Conservation (phyloP, 371 early-diverging fungal genomes). For the Apophysomyces elegans region DNA sequence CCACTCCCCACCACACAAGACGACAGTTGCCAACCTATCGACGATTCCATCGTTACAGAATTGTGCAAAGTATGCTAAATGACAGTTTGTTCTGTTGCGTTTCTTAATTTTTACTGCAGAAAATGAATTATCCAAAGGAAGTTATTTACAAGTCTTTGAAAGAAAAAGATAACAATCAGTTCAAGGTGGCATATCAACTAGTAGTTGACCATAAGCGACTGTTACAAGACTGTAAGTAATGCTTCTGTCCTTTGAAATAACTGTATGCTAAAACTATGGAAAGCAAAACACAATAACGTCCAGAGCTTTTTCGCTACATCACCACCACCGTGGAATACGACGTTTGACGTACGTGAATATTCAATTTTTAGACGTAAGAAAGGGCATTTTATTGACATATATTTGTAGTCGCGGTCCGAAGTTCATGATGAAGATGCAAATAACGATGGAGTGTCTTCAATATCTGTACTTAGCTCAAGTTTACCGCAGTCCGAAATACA, state of each 20-base stretch:
- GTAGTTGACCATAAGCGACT: constrained; percentile 84
- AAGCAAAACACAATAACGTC: constrained; percentile 53
- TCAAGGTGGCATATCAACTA: constrained; percentile 94
- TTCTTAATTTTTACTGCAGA: constrained; percentile 36
- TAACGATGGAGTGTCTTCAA: constrained; percentile 57
- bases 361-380: neutral
- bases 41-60: constrained; percentile 78
- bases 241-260: neutral
- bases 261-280: neutral
- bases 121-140: constrained; percentile 78
- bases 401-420: constrained; percentile 3
- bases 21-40: constrained; percentile 64
- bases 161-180: constrained; percentile 84
- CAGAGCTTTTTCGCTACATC: constrained; percentile 69
- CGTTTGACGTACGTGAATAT: constrained; percentile 39
- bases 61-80: constrained; percentile 62
- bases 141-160: constrained; percentile 74
- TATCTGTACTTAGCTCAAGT: constrained; percentile 69
- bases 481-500: constrained; percentile 54
- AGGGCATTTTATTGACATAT: neutral
- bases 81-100: neutral
- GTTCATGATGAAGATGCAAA: constrained; percentile 16
- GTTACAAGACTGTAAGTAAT: constrained; percentile 63
- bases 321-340: constrained; percentile 66
- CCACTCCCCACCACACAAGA: constrained; percentile 74